Evolutionary conservation across 1,284 basidiomycete species (phyloP), one percentile per base, ranked within the genome.

Genomic region (Sporisorium exsertum): DNA sequence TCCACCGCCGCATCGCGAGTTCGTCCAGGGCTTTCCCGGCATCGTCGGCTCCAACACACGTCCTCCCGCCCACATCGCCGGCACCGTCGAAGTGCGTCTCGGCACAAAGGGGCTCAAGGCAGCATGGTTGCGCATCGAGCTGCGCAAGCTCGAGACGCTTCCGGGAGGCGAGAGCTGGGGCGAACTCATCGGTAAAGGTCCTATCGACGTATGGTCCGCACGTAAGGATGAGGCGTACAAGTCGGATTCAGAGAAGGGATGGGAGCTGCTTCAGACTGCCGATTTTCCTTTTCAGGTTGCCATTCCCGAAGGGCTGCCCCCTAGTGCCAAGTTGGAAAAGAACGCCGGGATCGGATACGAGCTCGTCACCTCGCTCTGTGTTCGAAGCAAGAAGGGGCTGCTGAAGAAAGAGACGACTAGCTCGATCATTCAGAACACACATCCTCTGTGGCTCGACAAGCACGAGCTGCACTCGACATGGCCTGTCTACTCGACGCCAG

Each of bases 391-490:
- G 26, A 81, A 78, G 47, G 79, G 80, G 24, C 47, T 84, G 15
- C 60, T 78, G 26, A 63, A 68, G 45, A 77, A 77, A 62, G 75
- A 79, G 52, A 64, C 58, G 1, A 71, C 71, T 27, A 73, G 70
- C 58, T 79, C 78, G 32, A 70, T 85, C 64, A 73, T 85, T 29
- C 74, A 83, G 35, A 78, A 78, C 49, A 77, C 72, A 7, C 79
- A 79, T 55, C 75, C 78, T 0, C 54, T 85, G 26, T 74, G 75
- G 59, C 70, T 85, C 35, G 81, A 82, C 58, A 85, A 85, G 70
- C 83, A 85, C 72, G 84, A 85, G 53, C 70, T 84, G 3, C 84
- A 84, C 63, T 81, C 82, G 12, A 73, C 77, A 12, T 84, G 83
- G 81, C 81, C 83, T 20, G 58, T 81, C 47, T 85, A 84, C 61